A percentile compares a stretch with the other conserved stretches of the same genome.
Evolutionary conservation across 2,329 filamentous ascomycete genomes (phyloP).

Genomic region (Ceratocystis harringtonii): DNA sequence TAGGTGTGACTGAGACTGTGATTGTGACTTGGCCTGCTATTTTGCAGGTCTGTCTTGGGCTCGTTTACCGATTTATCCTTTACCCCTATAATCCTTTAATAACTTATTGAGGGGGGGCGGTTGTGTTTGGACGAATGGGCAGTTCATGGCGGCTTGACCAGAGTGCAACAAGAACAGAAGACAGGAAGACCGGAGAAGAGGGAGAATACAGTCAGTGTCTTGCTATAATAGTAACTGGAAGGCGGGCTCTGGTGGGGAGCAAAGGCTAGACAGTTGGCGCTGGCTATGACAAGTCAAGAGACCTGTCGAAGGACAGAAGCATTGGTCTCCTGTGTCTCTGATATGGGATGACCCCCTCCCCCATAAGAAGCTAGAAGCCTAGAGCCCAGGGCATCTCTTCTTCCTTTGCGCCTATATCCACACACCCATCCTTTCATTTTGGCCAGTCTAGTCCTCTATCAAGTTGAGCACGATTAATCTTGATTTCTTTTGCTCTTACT

Average conservation of each 20-base stretch:
- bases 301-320: too few relatives aligned
- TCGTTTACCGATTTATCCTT: background rate
- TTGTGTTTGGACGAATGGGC: background rate
- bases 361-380: background rate
- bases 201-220: too few relatives aligned
- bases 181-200: too few relatives aligned
- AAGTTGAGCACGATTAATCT: background rate
- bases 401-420: background rate
- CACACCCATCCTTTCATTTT: conserved; percentile 1
- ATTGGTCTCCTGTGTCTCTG: background rate
- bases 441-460: background rate
- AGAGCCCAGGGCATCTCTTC: background rate
- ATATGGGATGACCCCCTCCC: conserved; percentile 3
- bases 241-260: too few relatives aligned
- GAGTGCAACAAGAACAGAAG: too few relatives aligned
- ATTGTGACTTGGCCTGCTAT: too few relatives aligned
- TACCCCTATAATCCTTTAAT: conserved; percentile 8
- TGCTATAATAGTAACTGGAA: too few relatives aligned
- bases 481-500: background rate
- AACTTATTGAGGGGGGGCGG: background rate
- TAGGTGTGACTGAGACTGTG: background rate
- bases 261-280: too few relatives aligned
- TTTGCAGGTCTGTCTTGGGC: background rate
- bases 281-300: too few relatives aligned
- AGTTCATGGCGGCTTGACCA: background rate